Evolutionary conservation across 1,284 basidiomycete species (phyloP), one percentile per base, ranked within the genome.

Genomic region (Ceratobasidium sp.): DNA sequence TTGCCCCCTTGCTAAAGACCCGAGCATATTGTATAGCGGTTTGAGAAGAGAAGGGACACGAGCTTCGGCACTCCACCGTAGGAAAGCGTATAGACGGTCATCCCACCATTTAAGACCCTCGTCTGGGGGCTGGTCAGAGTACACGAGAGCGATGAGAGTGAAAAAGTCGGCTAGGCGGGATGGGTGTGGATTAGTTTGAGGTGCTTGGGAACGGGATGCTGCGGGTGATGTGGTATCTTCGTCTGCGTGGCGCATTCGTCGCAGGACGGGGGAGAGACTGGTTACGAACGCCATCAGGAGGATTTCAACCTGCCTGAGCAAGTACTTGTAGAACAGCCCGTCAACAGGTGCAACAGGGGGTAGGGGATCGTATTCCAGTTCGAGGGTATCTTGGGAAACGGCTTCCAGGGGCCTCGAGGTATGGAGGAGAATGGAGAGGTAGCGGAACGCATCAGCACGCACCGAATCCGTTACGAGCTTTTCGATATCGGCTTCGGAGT

Each of bases 161-260:
- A 93, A 93, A 44, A 96, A 81, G 71, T 89, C 85, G 46, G 93
- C 92, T 71, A 94, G 89, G 0, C 92, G 85, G 1, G 87, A 85
- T 1, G 81, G 76, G 7, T 78, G 74, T 60, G 73, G 68, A 81
- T 79, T 68, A 25, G 82, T 80, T 30, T 85, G 80, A 74, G 85
- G 87, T 19, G 80, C 83, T 46, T 87, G 83, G 53, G 83, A 84
- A 71, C 79, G 84, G 1, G 87, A 87, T 23, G 89, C 80, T 4
- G 88, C 82, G 27, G 89, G 78, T 5, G 33, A 13, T 27, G 11
- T 49, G 58, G 60, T 66, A 75, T 97, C 95, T 77, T 97, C 95
- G 76, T 97, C 94, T 46, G 88, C 82, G 74, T 95, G 92, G 76
- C 94, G 93, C 76, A 97, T 88, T 76, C 92, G 93, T 49, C 91